These are phyloP conservation scores for Aspergillus sp. DNA, from an alignment of 2,329 filamentous ascomycete genomes.

Conservation along the genomic window DNA sequence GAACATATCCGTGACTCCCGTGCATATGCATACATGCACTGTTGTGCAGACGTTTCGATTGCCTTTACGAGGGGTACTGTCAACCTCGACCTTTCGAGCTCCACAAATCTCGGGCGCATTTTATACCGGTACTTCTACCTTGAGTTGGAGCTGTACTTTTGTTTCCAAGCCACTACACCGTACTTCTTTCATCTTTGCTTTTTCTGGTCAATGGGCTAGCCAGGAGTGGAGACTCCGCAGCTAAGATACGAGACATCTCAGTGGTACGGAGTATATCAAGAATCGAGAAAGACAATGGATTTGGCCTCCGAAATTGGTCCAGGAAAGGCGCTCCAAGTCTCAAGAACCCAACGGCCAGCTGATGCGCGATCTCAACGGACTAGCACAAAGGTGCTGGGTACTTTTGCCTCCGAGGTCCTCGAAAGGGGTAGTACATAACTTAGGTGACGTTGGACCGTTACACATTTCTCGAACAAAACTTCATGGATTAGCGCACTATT, in stretches of 20 bases:
- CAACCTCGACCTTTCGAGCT: neutral
- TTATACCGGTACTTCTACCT: neutral
- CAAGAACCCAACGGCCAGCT: too few relatives aligned
- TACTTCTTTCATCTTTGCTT: neutral
- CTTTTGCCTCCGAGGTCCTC: neutral
- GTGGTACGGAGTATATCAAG: constrained; percentile 8
- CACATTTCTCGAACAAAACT: constrained; percentile 4
- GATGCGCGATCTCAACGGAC: neutral
- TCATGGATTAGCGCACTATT: constrained; percentile 6
- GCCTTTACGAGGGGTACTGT: neutral
- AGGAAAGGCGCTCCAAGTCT: neutral
- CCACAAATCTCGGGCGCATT: constrained; percentile 4
- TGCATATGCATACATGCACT: constrained; percentile 2
- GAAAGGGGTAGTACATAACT: too few relatives aligned
- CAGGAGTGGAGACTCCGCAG: constrained; percentile 11
- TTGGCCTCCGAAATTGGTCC: neutral
- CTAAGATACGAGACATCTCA: neutral
- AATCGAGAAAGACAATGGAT: neutral
- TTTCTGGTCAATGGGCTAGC: neutral
- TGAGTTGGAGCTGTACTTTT: constrained; percentile 4
- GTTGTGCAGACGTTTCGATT: neutral
- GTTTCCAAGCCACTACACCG: neutral
- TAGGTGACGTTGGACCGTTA: neutral
- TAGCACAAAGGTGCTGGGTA: neutral
- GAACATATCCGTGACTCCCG: neutral